Evolutionary conservation across 2,329 filamentous ascomycete species (phyloP), one percentile per base, ranked within the genome.

Genomic region (Catunica adiposa): DNA sequence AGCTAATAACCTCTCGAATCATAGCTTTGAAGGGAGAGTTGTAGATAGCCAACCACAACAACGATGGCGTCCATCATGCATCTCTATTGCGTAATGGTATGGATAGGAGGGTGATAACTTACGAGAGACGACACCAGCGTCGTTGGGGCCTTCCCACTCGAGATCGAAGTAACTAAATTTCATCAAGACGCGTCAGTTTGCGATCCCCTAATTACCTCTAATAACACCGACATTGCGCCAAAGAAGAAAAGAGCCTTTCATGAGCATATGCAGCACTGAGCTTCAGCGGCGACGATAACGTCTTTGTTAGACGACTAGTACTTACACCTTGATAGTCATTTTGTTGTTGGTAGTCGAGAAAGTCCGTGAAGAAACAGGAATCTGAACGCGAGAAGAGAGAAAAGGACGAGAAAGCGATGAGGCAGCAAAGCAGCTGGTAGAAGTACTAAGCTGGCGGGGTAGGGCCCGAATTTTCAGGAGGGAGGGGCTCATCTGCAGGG

Each of bases 301-400:
- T 29, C 29, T 17, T 38, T n/a, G 22, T n/a, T 20, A 22, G 15
- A 8, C 26, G 15, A 8, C 48, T 17, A 17, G 29, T 50, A 77
- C 81, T 74, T 76, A 87, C 73, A 81, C 81, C 69, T 83, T 81
- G 69, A 75, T 73, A 60, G 63, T 59, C 88, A 94, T 95, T 70
- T 77, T 82, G 75, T 78, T 73, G 53, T 55, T 53, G 66, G 83
- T 71, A 69, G 85, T 74, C 60, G 70, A 72, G 64, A 75, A 77
- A 64, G 70, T 72, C 63, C 73, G 69, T 63, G 68, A 67, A 64
- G 67, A 66, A 64, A 66, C 66, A 62, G 69, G 65, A 62, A 68
- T 53, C 38, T 60, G 58, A 58, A 60, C 56, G 53, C 54, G 55
- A 66, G 63, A 64, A 69, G 66, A 63, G 63, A 65, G 64, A 68